Evolutionary conservation across 805 yeast genomes (phyloP), one percentile per base, ranked within the genome.

Genomic region (Ogataea pini): DNA sequence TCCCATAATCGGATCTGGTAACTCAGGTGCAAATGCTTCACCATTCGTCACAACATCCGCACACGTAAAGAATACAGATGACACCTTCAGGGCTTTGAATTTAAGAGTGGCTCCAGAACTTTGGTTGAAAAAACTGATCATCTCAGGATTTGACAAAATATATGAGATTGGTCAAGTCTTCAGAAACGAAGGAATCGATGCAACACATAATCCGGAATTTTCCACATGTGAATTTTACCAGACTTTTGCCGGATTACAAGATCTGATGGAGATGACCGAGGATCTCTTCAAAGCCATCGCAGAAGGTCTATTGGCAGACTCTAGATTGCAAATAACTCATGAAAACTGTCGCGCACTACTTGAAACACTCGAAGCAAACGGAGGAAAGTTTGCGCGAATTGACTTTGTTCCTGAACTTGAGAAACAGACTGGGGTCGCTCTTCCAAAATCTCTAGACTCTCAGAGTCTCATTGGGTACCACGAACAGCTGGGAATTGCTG

Each of bases 161-260:
- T 94, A 80, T 65, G 98, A 94, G 61, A 79, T 94, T 45, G 97
- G 97, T 0, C 76, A 79, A 45, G 83, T 76, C 39, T 94, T 91
- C 66, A 75, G 99, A 58, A 94, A 94, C 60, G 99, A 94, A 68
- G 96, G 97, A 6, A 75, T 92, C 24, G 99, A 92, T 63, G 74
- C 86, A 1, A 87, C 96, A 0, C 99, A 92, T 64, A 94, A 92
- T 66, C 96, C 97, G 0, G 99, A 92, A 61, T 92, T 91, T 63
- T 85, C 96, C 1, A 80, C 89, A 2, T 83, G 96, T 62, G 99
- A 92, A 63, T 87, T 89, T 58, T 92, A 92, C 64, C 86, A 85
- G 58, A 76, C 87, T 0, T 90, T 77, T 61, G 80, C 85, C 0
- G 72, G 78, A 8, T 69, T 94, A 54, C 77, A 79, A 0, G 86